Base-by-base conservation (phyloP, 371 early-diverging fungal species). In the Mortierella sp. region DNA sequence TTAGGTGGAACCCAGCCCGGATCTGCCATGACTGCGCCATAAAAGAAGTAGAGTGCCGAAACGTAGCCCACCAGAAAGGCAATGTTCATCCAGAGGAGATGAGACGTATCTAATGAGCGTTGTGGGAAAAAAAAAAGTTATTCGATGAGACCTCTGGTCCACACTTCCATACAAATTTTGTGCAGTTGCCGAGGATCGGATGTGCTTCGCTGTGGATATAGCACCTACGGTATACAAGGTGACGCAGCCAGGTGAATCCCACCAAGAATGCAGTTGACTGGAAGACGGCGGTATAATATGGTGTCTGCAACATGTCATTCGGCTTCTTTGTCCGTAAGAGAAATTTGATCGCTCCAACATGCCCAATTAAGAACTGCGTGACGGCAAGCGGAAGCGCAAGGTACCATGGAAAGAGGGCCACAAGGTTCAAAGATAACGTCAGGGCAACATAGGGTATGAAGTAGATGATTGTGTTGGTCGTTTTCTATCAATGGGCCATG, bases 271-370 rank as follows among this genome's bases (percentile, higher is more conserved):
- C 85, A 2, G 94, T 91, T 0, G 94, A 84, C 72, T 95, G 95
- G 59, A 95, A 94, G 50, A 98, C 87, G 45, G 92, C 88, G 0
- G 94, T 90, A 57, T 91, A 86, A 63, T 93, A 94, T 1, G 98
- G 96, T 26, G 93, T 93, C 56, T 83, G 81, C 72, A 86, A 82
- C 54, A 96, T 73, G 14, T 87, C 86, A 62, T 82, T 82, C 28
- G 83, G 82, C 19, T 71, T 85, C 39, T 72, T 85, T 54, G 81
- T 76, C 58, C 82, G 78, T 13, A 93, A 72, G 12, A 96, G 72
- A 54, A 88, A 84, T 52, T 84, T 82, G 54, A 88, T 67, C 21
- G 93, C 84, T 5, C 86, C 68, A 42, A 89, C 70, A 47, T 93
- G 91, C 63, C 88, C 87, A 7, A 78, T 64, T 14, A 84, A 71